Evolutionary conservation across 192 early-diverging fungal species (phyloP).

Genomic region (Gigaspora rosea): DNA sequence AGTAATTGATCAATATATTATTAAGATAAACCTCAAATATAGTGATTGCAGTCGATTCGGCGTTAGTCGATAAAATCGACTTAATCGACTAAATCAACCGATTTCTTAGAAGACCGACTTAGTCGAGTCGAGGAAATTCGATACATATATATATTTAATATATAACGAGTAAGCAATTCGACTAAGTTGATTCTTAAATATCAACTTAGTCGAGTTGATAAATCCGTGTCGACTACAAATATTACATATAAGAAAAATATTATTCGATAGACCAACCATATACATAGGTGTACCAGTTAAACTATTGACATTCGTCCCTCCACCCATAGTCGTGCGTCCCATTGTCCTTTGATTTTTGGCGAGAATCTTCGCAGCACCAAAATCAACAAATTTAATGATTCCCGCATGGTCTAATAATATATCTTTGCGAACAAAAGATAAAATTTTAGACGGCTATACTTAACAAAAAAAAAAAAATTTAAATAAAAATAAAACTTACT

Average conservation of each 20-base stretch:
- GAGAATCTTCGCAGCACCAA: constrained; percentile 88
- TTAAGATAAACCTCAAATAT: no score
- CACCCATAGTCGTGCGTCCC: constrained; percentile 42
- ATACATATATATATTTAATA: no score
- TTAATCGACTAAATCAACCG: no score
- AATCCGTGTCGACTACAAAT: not conserved
- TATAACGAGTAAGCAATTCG: not conserved
- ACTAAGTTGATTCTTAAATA: not conserved
- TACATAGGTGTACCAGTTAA: constrained; percentile 66
- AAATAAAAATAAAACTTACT: constrained; percentile 50
- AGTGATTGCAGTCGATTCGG: no score
- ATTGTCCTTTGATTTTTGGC: constrained; percentile 72
- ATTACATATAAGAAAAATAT: not conserved
- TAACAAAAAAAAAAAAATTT: not conserved
- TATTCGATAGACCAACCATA: constrained; percentile 46
- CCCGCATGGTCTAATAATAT: constrained; percentile 78
- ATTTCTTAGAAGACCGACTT: no score
- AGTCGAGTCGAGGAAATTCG: no score
- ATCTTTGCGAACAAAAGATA: constrained; percentile 46
- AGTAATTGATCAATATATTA: no score
- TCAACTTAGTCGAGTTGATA: not conserved
- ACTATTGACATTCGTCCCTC: constrained; percentile 61
- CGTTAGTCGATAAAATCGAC: no score
- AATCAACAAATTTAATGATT: constrained; percentile 84
- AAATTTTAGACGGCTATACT: not conserved